Conservation (phyloP, 768 basidiomycete species). For the Kwoniella sp. region DNA sequence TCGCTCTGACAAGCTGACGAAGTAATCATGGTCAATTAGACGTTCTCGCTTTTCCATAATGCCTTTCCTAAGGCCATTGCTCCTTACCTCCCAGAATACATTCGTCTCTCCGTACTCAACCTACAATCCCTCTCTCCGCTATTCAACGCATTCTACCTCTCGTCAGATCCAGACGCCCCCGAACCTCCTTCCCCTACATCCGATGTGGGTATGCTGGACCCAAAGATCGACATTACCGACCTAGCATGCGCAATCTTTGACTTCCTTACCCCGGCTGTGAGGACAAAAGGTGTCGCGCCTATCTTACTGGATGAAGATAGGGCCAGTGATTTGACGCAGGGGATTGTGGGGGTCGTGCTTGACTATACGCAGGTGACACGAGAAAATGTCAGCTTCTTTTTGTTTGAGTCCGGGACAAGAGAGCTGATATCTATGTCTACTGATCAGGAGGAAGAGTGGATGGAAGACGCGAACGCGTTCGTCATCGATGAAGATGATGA, state of each 20-base stretch:
- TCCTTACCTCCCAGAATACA: conserved; percentile 56
- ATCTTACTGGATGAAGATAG: conserved; percentile 62
- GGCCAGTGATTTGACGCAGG: conserved; percentile 30
- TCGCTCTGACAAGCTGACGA: neutral
- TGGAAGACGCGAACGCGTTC: conserved; percentile 83
- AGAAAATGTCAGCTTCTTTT: conserved; percentile 68
- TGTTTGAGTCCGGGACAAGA: too few species aligned
- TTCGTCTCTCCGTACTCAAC: conserved; percentile 55
- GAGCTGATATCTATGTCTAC: conserved; percentile 6
- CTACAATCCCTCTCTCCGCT: conserved; percentile 64
- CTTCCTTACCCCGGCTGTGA: conserved; percentile 68
- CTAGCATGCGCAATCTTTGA: conserved; percentile 79
- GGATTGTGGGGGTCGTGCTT: conserved; percentile 59
- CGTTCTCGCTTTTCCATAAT: conserved; percentile 74
- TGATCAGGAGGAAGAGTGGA: conserved; percentile 86
- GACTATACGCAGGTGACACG: conserved; percentile 81
- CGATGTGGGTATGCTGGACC: conserved; percentile 58
- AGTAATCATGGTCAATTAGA: conserved; percentile 58
- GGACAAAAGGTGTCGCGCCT: conserved; percentile 65
- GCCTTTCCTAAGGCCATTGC: conserved; percentile 77
- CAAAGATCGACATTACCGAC: conserved; percentile 68
- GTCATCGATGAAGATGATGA: conserved; percentile 95
- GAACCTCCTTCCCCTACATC: conserved; percentile 61
- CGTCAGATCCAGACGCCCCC: conserved; percentile 55
- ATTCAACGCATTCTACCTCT: conserved; percentile 56